A percentile compares a stretch with the other conserved stretches of the same genome.
Conservation (phyloP, 495 filamentous ascomycete genomes). For the Recurvomyces mirabilis region DNA sequence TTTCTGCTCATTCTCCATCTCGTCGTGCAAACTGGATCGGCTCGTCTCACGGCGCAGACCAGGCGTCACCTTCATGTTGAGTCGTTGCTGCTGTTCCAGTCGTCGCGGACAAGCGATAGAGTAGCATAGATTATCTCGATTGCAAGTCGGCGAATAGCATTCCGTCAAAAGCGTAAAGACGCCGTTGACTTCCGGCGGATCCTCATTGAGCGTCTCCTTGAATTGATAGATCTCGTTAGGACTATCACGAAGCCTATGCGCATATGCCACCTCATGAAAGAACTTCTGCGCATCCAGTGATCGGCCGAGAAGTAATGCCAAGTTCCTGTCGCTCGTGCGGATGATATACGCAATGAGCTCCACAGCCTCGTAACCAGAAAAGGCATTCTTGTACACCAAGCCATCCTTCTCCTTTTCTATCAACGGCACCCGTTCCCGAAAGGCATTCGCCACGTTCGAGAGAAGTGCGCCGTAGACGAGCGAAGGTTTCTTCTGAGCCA, state of each 20-base stretch:
- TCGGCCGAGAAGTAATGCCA: slow-evolving; percentile 85
- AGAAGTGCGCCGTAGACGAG: slow-evolving; percentile 88
- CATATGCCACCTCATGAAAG: slow-evolving; percentile 98
- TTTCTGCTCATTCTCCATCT: slow-evolving; percentile 90
- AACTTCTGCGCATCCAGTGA: slow-evolving; percentile 97
- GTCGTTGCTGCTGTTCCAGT: slow-evolving; percentile 83
- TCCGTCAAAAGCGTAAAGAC: slow-evolving; percentile 94
- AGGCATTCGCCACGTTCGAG: slow-evolving; percentile 79
- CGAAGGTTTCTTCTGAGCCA: slow-evolving; percentile 50
- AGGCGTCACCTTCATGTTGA: slow-evolving; percentile 85
- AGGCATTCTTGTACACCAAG: slow-evolving; percentile 91
- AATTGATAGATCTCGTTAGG: slow-evolving; percentile 91
- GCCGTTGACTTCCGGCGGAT: slow-evolving; percentile 81
- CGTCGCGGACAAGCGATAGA: slow-evolving; percentile 94
- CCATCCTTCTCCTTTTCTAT: slow-evolving; percentile 92
- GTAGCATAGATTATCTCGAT: slow-evolving; percentile 86
- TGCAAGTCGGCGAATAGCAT: slow-evolving; percentile 97
- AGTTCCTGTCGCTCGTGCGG: slow-evolving; percentile 87
- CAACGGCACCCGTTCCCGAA: slow-evolving; percentile 70
- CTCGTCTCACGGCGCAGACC: slow-evolving; percentile 75
- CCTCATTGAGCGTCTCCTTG: slow-evolving; percentile 81
- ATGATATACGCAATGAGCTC: slow-evolving; percentile 92
- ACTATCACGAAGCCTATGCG: slow-evolving; percentile 87
- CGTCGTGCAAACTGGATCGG: slow-evolving; percentile 68
- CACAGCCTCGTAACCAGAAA: slow-evolving; percentile 88